A percentile compares a stretch with the other conserved stretches of the same genome.
These are phyloP conservation scores for Naganishia randhawae DNA, from an alignment of 768 basidiomycete genomes.

Conservation along the genomic window DNA sequence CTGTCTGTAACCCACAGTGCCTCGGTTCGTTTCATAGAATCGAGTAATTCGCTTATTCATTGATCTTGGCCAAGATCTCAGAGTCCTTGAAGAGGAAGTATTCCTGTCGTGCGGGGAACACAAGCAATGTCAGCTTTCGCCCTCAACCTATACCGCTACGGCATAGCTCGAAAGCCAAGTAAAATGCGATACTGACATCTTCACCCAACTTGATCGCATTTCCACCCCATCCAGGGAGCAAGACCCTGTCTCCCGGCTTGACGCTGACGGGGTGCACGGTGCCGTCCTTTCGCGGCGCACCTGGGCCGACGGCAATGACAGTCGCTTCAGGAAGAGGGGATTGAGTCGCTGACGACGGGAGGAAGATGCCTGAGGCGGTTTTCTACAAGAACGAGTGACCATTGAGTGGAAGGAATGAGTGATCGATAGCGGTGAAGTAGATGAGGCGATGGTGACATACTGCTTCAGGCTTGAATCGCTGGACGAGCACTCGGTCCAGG, in stretches of 20 bases:
- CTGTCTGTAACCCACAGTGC: background rate
- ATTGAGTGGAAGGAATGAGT: background rate
- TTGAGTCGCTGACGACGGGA: constrained; percentile 81
- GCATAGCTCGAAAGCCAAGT: background rate
- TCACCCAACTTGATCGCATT: constrained; percentile 94
- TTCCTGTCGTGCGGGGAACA: constrained; percentile 59
- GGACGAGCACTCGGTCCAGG: constrained; percentile 92
- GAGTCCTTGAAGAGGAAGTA: constrained; percentile 90
- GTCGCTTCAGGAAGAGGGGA: constrained; percentile 93
- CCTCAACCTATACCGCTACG: background rate
- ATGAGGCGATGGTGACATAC: constrained; percentile 57
- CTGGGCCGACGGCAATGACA: constrained; percentile 91
- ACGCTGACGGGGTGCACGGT: constrained; percentile 67
- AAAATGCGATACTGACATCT: constrained; percentile 61
- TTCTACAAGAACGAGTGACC: constrained; percentile 59
- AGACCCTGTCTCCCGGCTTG: constrained; percentile 82
- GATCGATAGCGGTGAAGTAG: background rate
- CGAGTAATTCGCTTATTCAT: constrained; percentile 60
- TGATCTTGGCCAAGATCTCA: constrained; percentile 93
- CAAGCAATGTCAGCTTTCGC: constrained; percentile 19
- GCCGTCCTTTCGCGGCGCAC: constrained; percentile 68
- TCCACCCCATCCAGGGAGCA: constrained; percentile 95
- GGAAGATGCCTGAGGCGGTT: constrained; percentile 94
- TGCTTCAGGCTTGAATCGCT: constrained; percentile 93
- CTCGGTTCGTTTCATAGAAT: background rate